Conservation (phyloP, 2,329 filamentous ascomycete genomes). For the Basipetospora sp. region DNA sequence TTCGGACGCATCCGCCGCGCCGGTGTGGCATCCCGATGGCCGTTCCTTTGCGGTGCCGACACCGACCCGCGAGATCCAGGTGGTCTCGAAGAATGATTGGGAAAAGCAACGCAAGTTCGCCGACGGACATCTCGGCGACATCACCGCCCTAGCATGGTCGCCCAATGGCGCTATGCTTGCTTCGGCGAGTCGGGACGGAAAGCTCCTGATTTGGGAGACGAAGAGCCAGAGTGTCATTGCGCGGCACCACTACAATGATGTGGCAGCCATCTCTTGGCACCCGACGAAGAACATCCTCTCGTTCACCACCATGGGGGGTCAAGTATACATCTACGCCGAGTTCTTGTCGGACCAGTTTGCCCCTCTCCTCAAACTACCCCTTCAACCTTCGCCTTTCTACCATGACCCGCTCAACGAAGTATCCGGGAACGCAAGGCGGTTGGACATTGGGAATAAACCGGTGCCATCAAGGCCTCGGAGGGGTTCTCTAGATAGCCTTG, state of each 20-base stretch:
- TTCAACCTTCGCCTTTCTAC: conserved; percentile 71
- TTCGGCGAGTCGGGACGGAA: conserved; percentile 52
- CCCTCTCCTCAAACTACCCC: conserved; percentile 39
- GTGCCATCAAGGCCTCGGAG: conserved; percentile 14
- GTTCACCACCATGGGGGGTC: conserved; percentile 83
- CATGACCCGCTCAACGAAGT: conserved; percentile 62
- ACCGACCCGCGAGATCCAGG: conserved; percentile 65
- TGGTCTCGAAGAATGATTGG: conserved; percentile 82
- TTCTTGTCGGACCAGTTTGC: conserved; percentile 46
- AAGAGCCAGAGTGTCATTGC: conserved; percentile 71
- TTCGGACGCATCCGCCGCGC: conserved; percentile 57
- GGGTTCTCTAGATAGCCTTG: conserved; percentile 54
- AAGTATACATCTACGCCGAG: conserved; percentile 77
- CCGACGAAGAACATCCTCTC: conserved; percentile 75
- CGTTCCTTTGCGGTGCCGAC: conserved; percentile 79
- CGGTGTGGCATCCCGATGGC: conserved; percentile 88
- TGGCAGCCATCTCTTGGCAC: conserved; percentile 82
- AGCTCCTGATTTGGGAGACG: conserved; percentile 73
- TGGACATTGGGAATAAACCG: conserved; percentile 12
- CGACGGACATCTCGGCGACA: conserved; percentile 65
- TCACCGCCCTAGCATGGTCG: conserved; percentile 83
- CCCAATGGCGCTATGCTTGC: conserved; percentile 83
- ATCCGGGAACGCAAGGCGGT: conserved; percentile 46
- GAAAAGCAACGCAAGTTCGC: conserved; percentile 68
- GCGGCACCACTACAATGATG: conserved; percentile 64